Percentiles rank a stretch among this genome's conserved stretches.
Evolutionary conservation across 768 basidiomycete genomes (phyloP).

Genomic region (Lactarius psammicola): DNA sequence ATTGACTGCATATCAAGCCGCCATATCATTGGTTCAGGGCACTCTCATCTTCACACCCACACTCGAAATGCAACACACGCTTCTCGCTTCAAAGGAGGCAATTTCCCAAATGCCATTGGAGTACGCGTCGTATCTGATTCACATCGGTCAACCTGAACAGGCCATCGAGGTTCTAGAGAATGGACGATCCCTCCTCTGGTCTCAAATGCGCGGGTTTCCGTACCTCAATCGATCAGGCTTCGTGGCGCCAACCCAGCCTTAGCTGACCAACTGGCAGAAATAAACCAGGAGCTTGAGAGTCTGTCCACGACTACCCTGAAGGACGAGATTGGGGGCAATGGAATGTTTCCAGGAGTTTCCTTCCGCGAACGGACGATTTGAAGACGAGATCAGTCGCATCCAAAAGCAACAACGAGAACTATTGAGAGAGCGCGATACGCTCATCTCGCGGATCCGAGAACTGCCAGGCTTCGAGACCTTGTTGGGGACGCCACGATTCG

Average conservation of each 20-base stretch:
- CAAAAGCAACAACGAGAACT: not conserved
- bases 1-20: not conserved
- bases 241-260: not conserved
- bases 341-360: not conserved
- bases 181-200: slow-evolving; percentile 22
- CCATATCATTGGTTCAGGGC: not conserved
- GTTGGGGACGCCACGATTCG: not conserved
- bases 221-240: slow-evolving; percentile 14
- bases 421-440: not conserved
- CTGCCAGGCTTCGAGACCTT: slow-evolving; percentile 4
- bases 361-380: not conserved
- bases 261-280: not conserved
- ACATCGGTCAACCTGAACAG: not conserved
- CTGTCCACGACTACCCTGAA: not conserved
- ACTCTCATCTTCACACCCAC: not conserved
- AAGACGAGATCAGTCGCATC: not conserved
- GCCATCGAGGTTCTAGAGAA: slow-evolving; percentile 21
- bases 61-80: not conserved
- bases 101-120: not conserved
- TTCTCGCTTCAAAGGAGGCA: not conserved
- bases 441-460: not conserved
- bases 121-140: slow-evolving; percentile 5
- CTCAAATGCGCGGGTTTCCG: slow-evolving; percentile 18
- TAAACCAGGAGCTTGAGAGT: not conserved
- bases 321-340: not conserved